Percentiles rank a stretch among this genome's conserved stretches.
Evolutionary conservation across 257 asterid species (phyloP).

Genomic region (Solanum sejunctum): DNA sequence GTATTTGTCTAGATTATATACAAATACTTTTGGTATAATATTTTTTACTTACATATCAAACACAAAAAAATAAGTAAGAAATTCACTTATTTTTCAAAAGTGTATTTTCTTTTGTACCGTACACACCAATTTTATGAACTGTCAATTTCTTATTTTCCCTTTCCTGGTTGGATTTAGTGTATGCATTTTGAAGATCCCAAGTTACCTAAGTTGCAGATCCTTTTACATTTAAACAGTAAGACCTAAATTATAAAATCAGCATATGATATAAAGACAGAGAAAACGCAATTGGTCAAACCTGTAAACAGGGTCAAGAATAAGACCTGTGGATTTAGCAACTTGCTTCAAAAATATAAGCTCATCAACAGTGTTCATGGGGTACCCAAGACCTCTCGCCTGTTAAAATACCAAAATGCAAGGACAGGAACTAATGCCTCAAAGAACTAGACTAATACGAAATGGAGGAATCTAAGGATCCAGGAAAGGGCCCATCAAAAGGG

Average conservation of each 20-base stretch:
- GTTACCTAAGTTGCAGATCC: neutral
- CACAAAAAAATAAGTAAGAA: no score
- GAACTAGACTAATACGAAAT: neutral
- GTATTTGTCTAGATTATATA: no score
- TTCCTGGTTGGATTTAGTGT: neutral
- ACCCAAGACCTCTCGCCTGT: slow-evolving; percentile 96
- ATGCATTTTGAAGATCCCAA: neutral
- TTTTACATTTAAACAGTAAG: neutral
- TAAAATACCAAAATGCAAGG: neutral
- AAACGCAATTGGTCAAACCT: slow-evolving; percentile 35
- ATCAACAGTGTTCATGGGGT: slow-evolving; percentile 72
- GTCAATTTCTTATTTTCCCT: neutral
- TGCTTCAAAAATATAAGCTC: slow-evolving; percentile 68
- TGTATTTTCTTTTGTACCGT: neutral
- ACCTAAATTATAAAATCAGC: neutral
- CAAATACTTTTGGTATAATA: no score
- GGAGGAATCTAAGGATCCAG: neutral
- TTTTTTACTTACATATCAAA: neutral
- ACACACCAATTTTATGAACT: neutral
- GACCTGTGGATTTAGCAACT: slow-evolving; percentile 76
- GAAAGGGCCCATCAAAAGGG: no score
- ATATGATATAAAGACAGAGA: neutral
- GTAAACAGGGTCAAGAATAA: slow-evolving; percentile 89
- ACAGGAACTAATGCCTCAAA: neutral
- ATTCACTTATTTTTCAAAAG: neutral